Evolutionary conservation across 768 basidiomycete genomes (phyloP), one percentile per base, ranked within the genome.

Genomic region (Podaxis rugospora): DNA sequence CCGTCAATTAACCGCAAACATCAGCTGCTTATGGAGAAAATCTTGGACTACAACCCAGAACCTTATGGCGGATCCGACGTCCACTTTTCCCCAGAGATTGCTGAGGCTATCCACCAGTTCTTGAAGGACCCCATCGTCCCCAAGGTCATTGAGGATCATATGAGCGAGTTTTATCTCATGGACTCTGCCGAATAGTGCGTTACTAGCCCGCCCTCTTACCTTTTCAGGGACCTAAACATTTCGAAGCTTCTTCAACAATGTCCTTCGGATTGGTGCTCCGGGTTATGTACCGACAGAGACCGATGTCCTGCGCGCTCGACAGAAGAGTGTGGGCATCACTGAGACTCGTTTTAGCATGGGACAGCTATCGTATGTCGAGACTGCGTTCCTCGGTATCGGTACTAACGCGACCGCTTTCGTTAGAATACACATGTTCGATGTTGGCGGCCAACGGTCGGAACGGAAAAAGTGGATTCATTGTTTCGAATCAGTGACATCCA

Each of bases 111-210:
- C 44, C 77, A 83, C 62, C 76, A 89, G 47, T 73, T 91, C 1
- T 88, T 87, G 86, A 81, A 84, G 57, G 89, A 92, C 68, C 83
- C 86, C 10, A 80, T 88, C 55, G 83, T 86, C 0, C 74, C 76
- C 5, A 78, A 76, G 62, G 72, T 83, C n/a, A 75, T 81, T 72
- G 79, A 81, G 63, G 80, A 81, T 63, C 85, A 87, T 64, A 76
- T 78, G 21, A 84, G 78, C 69, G 88, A 94, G 57, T 96, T 96
- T 67, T 95, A 96, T 69, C 78, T 97, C 13, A 96, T 95, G 93
- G 95, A 97, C 70, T 91, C 86, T n/a, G 95, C 95, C 0, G 79
- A 80, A 47, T 96, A 96, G 92, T 93, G 66, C 69, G 90, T 82
- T 3, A 10, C 14, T 32, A 32, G 1, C 44, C 53, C 1, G 9